phyloP scores from a whole-genome alignment of 2,329 filamentous ascomycete genomes.

The Torrubiella hemipterigena region DNA sequence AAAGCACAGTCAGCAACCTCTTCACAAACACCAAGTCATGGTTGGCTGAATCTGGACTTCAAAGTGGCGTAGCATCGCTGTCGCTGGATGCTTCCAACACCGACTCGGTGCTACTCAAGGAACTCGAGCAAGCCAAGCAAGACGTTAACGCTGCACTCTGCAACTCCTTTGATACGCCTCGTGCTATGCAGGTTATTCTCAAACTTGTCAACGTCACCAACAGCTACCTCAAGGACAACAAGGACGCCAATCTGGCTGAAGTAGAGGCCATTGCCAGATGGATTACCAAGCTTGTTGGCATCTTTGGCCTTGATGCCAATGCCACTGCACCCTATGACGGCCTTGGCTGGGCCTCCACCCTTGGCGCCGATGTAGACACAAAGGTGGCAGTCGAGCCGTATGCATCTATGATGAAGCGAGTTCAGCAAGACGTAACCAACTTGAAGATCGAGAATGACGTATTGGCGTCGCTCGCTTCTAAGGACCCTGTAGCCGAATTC shows the following conservation, averaged over 20 bases:
- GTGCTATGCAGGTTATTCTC: slow-evolving; percentile 66
- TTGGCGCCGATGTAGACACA: slow-evolving; percentile 29
- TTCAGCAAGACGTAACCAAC: slow-evolving; percentile 31
- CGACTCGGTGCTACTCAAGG: slow-evolving; percentile 21
- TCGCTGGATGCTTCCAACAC: slow-evolving; percentile 21
- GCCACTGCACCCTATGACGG: slow-evolving; percentile 42
- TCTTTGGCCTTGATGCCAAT: slow-evolving; percentile 67
- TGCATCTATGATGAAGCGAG: slow-evolving; percentile 27
- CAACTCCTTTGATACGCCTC: slow-evolving; percentile 81
- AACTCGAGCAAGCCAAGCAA: slow-evolving; percentile 40
- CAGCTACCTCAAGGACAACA: slow-evolving; percentile 36
- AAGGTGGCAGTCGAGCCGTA: slow-evolving; percentile 35
- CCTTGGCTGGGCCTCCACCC: slow-evolving; percentile 40
- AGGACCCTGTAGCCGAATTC: slow-evolving; percentile 34
- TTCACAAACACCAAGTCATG: slow-evolving; percentile 46
- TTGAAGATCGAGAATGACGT: slow-evolving; percentile 37
- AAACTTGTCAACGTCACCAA: slow-evolving; percentile 73
- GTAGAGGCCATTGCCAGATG: slow-evolving; percentile 55
- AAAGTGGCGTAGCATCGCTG: slow-evolving; percentile 22
- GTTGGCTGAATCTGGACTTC: slow-evolving; percentile 29
- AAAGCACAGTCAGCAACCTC: slow-evolving; percentile 62
- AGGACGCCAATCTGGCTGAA: slow-evolving; percentile 30
- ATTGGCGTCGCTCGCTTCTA: slow-evolving; percentile 28
- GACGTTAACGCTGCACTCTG: slow-evolving; percentile 49
- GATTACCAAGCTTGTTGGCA: slow-evolving; percentile 73